Evolutionary conservation across 169 alveolate species (phyloP).

Genomic region (Amoebophrya sp.): DNA sequence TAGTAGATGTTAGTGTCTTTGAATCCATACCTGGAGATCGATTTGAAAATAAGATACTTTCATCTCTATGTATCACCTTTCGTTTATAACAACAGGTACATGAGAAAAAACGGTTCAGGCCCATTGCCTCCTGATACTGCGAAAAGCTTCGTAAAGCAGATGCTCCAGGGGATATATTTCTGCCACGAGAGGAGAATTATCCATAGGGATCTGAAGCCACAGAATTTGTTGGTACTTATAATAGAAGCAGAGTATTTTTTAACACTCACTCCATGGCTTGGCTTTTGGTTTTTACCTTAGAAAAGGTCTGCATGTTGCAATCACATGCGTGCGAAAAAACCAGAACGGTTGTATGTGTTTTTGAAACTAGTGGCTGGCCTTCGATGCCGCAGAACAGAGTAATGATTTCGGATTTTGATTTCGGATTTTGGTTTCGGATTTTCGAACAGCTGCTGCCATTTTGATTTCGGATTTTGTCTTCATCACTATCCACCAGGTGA

Average conservation of each 20-base stretch:
- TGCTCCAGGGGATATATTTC: slow-evolving; percentile 64
- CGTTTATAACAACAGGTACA: slow-evolving; percentile 54
- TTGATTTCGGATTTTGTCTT: neutral
- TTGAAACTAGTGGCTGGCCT: too few species aligned
- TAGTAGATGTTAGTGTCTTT: too few species aligned
- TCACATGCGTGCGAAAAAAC: too few species aligned
- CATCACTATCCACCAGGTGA: neutral
- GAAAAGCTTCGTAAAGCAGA: slow-evolving; percentile 51
- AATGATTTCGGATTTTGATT: too few species aligned
- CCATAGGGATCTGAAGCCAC: slow-evolving; percentile 47
- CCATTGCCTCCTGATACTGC: neutral
- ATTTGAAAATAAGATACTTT: too few species aligned
- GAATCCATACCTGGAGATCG: too few species aligned
- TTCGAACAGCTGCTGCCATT: neutral
- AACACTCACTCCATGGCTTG: too few species aligned
- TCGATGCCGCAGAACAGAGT: neutral
- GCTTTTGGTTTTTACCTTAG: too few species aligned
- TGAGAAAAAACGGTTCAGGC: neutral
- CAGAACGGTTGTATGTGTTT: too few species aligned
- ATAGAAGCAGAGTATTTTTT: too few species aligned
- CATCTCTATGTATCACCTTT: too few species aligned
- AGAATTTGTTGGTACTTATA: slow-evolving; percentile 20
- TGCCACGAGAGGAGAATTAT: slow-evolving; percentile 77
- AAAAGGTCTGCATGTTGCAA: too few species aligned
- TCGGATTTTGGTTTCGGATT: neutral